phyloP scores from a whole-genome alignment of 1,284 basidiomycete species.

The Ustilago bromivora region DNA sequence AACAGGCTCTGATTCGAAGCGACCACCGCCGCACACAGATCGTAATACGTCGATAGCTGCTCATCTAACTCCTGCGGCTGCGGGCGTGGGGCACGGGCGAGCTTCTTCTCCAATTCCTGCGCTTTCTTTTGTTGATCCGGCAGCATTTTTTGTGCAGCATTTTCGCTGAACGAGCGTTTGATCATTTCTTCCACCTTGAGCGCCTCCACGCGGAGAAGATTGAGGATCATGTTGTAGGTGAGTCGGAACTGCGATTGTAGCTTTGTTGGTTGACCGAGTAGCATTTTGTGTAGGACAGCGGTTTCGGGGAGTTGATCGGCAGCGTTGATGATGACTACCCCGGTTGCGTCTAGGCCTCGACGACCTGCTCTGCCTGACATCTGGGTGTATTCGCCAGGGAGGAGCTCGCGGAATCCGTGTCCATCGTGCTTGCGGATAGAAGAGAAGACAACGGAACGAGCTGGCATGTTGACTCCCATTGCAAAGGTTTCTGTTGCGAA shows the following conservation, averaged over 20 bases:
- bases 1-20: conserved; percentile 78
- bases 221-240: conserved; percentile 99
- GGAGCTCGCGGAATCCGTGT: conserved; percentile 82
- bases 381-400: conserved; percentile 82
- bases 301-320: conserved; percentile 84
- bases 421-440: conserved; percentile 97
- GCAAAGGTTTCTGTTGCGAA: conserved; percentile 99
- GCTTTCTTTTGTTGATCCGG: conserved; percentile 94
- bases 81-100: conserved; percentile 78
- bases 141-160: conserved; percentile 88
- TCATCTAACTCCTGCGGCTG: conserved; percentile 72
- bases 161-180: conserved; percentile 98
- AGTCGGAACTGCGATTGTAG: conserved; percentile 96
- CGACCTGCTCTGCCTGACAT: conserved; percentile 99
- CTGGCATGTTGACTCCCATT: conserved; percentile 99
- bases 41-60: conserved; percentile 83
- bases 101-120: conserved; percentile 75
- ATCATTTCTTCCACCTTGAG: conserved; percentile 99
- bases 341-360: conserved; percentile 92
- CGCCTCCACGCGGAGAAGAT: conserved; percentile 94
- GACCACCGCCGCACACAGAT: conserved; percentile 79
- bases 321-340: conserved; percentile 87
- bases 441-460: conserved; percentile 95
- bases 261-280: conserved; percentile 90
- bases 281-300: conserved; percentile 78